Percentiles rank a stretch among this genome's conserved stretches.
These are phyloP conservation scores for Apiospora phragmitis DNA, from an alignment of 2,329 filamentous ascomycete species.

Conservation along the genomic window DNA sequence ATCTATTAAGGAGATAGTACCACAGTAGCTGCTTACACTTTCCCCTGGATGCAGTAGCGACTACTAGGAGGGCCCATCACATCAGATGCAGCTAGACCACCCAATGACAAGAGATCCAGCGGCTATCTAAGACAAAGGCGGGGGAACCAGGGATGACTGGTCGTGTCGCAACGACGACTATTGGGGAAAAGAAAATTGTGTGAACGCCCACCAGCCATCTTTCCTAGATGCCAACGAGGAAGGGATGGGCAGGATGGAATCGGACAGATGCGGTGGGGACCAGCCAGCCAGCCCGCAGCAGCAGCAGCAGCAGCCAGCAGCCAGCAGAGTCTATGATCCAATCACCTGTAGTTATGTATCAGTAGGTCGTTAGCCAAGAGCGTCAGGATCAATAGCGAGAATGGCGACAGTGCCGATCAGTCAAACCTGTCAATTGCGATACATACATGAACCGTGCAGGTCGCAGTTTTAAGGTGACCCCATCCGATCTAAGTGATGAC, in stretches of 20 bases:
- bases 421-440: slow-evolving; percentile 4
- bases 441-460: neutral
- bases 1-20: neutral
- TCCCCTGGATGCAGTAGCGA: neutral
- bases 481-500: neutral
- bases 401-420: neutral
- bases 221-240: neutral
- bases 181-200: neutral
- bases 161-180: neutral
- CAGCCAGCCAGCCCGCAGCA: neutral
- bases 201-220: neutral
- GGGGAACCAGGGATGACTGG: neutral
- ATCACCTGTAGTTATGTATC: neutral
- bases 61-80: neutral
- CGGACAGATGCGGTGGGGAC: neutral
- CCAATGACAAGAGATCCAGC: neutral
- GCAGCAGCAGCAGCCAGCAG: neutral
- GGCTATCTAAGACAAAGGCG: neutral
- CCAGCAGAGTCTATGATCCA: neutral
- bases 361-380: neutral
- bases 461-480: neutral
- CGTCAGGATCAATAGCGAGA: neutral
- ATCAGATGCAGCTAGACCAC: neutral
- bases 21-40: neutral
- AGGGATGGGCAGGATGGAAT: neutral